These are phyloP conservation scores for Yamadazyma olivae DNA, from an alignment of 805 yeast genomes.

Conservation along the genomic window DNA sequence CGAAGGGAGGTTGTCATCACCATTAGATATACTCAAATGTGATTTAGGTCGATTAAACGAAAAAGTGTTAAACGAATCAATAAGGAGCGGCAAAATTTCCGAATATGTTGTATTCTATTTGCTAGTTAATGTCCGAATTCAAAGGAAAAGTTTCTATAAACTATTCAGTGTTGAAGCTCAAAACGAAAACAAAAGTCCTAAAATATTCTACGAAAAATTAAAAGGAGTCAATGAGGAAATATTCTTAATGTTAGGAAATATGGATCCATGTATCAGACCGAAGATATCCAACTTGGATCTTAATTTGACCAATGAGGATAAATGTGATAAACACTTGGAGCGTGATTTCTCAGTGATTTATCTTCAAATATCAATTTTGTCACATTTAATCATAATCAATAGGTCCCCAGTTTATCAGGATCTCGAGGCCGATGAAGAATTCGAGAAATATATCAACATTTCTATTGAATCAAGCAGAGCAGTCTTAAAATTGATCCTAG, in stretches of 20 bases:
- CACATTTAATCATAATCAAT: slow-evolving; percentile 25
- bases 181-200: slow-evolving; percentile 9
- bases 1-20: slow-evolving; percentile 11
- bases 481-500: slow-evolving; percentile 17
- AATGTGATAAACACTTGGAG: not conserved
- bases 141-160: slow-evolving; percentile 18
- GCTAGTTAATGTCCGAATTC: slow-evolving; percentile 18
- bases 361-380: slow-evolving; percentile 12
- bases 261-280: slow-evolving; percentile 17
- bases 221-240: slow-evolving; percentile 18
- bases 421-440: slow-evolving; percentile 13
- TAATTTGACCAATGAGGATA: not conserved
- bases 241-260: slow-evolving; percentile 14
- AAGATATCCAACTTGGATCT: not conserved
- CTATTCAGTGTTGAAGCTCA: slow-evolving; percentile 22
- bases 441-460: slow-evolving; percentile 15
- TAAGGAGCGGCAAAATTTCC: not conserved
- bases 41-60: not conserved
- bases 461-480: slow-evolving; percentile 28
- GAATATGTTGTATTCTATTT: not conserved
- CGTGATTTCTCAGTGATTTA: slow-evolving; percentile 8
- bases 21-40: not conserved
- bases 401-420: slow-evolving; percentile 21
- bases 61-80: not conserved
- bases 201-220: slow-evolving; percentile 7